Base-by-base conservation (phyloP, 2,329 filamentous ascomycete genomes). In the Davidsoniella australis region DNA sequence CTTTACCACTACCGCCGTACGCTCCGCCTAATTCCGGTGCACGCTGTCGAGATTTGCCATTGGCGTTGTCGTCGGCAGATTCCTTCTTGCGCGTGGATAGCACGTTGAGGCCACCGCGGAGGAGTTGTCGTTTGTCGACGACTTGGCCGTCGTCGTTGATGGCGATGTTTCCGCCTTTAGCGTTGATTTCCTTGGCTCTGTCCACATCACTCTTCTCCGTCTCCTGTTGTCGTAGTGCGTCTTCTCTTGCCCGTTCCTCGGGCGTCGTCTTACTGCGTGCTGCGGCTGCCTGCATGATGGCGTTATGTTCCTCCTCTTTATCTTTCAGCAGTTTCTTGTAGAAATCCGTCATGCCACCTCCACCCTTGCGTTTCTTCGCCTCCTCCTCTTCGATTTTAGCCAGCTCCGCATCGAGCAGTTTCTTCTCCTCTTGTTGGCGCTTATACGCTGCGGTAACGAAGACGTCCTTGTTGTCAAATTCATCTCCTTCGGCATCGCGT, bases 371-470 rank as follows among this genome's bases (percentile, higher is more conserved):
- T 61, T 78, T 78, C 61, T 71, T 72, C 20, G 73, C 70, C 58
- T 83, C 72, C 37, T 70, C 73, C 57, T 80, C 82, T 57, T 85
- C 80, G 51, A 71, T 68, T 52, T 62, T 65, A 59, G 69, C 73
- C 64, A 91, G 84, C 59, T 85, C 82, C 55, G 78, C 81, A 58
- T 88, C 82, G 7, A 84, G 59, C 49, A 70, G 67, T 56, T 70
- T 68, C 55, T 85, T 79, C 62, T 88, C 85, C 60, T 82, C 82
- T 58, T 88, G 83, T 60, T 89, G 84, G 59, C 73, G 72, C 66
- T 83, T 85, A 62, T 91, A 93, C 36, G 84, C 84, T 51, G 78
- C 80, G 0, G 85, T 91, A 33, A 91, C 85, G 56, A 91, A 91
- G 63, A 81, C 85, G 60, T 91, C 85, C 66, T 88, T 91, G 57